Conservation (phyloP, 2,329 filamentous ascomycete species). For the Neonectria neomacrospora region DNA sequence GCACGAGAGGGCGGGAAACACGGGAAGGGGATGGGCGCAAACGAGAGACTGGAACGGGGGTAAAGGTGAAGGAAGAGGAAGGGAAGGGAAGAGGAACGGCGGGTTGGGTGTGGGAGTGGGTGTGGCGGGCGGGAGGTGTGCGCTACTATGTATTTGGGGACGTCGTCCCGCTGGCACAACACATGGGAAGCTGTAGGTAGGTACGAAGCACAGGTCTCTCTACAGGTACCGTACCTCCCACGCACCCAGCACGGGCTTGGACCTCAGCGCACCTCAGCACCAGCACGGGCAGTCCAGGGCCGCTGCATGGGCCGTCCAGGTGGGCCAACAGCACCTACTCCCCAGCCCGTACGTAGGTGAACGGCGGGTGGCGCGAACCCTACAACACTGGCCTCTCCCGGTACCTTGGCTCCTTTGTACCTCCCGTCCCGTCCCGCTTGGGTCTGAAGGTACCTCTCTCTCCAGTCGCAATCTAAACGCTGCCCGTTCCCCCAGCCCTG, state of each 20-base stretch:
- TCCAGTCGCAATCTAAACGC: too few species aligned
- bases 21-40: slow-evolving; percentile 42
- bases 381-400: slow-evolving; percentile 32
- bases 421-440: too few species aligned
- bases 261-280: slow-evolving; percentile 7
- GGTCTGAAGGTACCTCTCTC: too few species aligned
- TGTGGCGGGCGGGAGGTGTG: slow-evolving; percentile 42
- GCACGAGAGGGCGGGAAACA: slow-evolving; percentile 31
- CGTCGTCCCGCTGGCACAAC: background rate
- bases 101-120: slow-evolving; percentile 31
- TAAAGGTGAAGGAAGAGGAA: slow-evolving; percentile 46
- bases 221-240: background rate
- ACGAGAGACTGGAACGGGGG: slow-evolving; percentile 50
- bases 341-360: slow-evolving; percentile 13
- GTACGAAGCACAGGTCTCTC: background rate
- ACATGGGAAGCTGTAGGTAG: background rate
- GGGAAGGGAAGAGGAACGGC: slow-evolving; percentile 39
- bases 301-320: slow-evolving; percentile 34
- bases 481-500: too few species aligned
- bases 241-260: background rate
- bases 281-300: slow-evolving; percentile 10
- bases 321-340: slow-evolving; percentile 34
- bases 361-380: slow-evolving; percentile 47
- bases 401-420: slow-evolving; percentile 12
- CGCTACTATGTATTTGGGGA: slow-evolving; percentile 41